These are phyloP conservation scores for Apiospora pterosperma DNA, from an alignment of 2,329 filamentous ascomycete species.

Conservation along the genomic window DNA sequence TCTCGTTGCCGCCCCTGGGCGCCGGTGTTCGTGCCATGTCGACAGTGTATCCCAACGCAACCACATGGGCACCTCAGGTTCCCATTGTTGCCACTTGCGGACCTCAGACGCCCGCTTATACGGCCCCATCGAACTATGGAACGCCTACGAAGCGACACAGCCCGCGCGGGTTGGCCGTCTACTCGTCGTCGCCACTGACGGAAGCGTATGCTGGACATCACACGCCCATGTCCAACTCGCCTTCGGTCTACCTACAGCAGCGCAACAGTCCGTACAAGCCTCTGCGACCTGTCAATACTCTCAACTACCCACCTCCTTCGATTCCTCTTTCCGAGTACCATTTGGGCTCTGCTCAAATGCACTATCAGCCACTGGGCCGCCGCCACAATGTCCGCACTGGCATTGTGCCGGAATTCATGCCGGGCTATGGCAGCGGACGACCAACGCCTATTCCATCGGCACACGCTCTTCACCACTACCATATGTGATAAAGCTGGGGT, in stretches of 20 bases:
- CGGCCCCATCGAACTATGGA: conserved; percentile 34
- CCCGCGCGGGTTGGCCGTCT: conserved; percentile 47
- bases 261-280: conserved; percentile 90
- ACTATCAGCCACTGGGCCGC: conserved; percentile 75
- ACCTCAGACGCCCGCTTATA: conserved; percentile 27
- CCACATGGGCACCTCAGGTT: conserved; percentile 35
- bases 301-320: conserved; percentile 84
- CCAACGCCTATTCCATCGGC: conserved; percentile 9
- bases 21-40: conserved; percentile 69
- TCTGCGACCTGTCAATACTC: conserved; percentile 81
- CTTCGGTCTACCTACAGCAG: conserved; percentile 82
- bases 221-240: conserved; percentile 73
- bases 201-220: conserved; percentile 57
- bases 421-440: conserved; percentile 17
- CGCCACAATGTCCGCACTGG: conserved; percentile 65
- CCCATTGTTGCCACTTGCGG: conserved; percentile 26
- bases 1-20: conserved; percentile 62
- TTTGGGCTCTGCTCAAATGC: conserved; percentile 70
- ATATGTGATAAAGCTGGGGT: background rate
- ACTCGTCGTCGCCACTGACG: conserved; percentile 68
- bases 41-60: conserved; percentile 63
- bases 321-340: conserved; percentile 74
- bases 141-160: conserved; percentile 54
- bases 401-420: conserved; percentile 61
- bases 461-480: conserved; percentile 8